Evolutionary conservation across 495 filamentous ascomycete species (phyloP), one percentile per base, ranked within the genome.

Genomic region (Aspergillus sclerotioniger): DNA sequence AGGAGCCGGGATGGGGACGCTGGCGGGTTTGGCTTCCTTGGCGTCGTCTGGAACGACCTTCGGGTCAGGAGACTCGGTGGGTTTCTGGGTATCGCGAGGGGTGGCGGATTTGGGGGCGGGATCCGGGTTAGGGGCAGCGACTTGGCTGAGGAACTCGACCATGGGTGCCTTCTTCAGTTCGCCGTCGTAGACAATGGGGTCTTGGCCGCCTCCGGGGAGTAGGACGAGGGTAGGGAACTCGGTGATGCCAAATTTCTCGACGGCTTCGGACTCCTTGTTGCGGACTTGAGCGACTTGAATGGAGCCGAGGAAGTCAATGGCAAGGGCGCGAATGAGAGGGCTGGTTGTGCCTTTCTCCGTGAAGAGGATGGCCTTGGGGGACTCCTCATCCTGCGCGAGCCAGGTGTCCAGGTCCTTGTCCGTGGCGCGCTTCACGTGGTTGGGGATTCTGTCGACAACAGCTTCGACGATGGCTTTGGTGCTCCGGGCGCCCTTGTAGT

Each of bases 331-430:
- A 54, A 96, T 80, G 13, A 96, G 75, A 9, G 92, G 80, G 68
- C 89, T 90, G 0, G 89, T 92, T 13, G 87, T 88, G 1, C 92
- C 93, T 73, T 98, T 98, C 57, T 96, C 90, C 2, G 89, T 96
- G 74, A 99, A 98, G 12, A 98, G 77, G 43, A 99, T 85, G 5
- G 90, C 92, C 76, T 96, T 98, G 35, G 90, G 82, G 6, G 82
- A 81, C 39, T 89, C 84, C 56, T 90, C 88, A 44, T 86, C 84
- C 61, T 86, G 81, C 19, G 79, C 75, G 41, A 97, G 72, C 83
- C 90, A 97, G 17, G 79, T 79, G 56, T 92, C 86, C 47, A 96
- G 67, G 35, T 87, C 88, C 72, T 88, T 88, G 72, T 95, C 90
- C 21, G 85, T 86, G 7, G 96, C 75, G 54, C 82, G 82, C 71